Percentiles rank a stretch among this genome's conserved stretches.
Evolutionary conservation across 2,329 filamentous ascomycete species (phyloP).

Genomic region (Zopfia rhizophila): DNA sequence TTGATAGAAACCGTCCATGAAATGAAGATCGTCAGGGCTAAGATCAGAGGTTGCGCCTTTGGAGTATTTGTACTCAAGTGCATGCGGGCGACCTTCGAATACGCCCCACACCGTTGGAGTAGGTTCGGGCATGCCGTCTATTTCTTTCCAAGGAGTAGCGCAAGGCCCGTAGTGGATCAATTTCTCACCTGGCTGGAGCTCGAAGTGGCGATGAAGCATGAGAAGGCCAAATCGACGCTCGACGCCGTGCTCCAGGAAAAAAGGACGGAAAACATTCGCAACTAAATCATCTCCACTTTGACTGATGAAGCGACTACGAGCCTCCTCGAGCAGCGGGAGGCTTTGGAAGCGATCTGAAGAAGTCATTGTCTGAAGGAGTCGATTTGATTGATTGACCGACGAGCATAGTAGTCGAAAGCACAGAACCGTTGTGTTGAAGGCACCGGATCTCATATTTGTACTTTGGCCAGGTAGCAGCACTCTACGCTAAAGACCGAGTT

Average conservation of each 20-base stretch:
- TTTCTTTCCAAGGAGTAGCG: background rate
- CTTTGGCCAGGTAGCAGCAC: too few species aligned
- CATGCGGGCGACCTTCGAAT: background rate
- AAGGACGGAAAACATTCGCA: too few species aligned
- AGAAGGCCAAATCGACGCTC: background rate
- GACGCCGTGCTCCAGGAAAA: slow-evolving; percentile 1
- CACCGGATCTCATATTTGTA: too few species aligned
- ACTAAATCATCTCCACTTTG: slow-evolving; percentile 5
- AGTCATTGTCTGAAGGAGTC: too few species aligned
- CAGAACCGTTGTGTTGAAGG: too few species aligned
- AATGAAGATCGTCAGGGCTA: background rate
- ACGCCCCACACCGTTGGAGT: background rate
- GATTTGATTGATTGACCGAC: too few species aligned
- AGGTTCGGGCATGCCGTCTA: background rate
- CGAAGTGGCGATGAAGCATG: slow-evolving; percentile 3
- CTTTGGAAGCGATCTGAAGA: too few species aligned
- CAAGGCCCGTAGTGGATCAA: background rate
- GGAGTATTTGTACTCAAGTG: slow-evolving; percentile 1
- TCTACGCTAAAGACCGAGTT: too few species aligned
- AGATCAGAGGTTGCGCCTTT: background rate
- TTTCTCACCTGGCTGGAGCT: background rate
- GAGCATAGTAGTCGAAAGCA: too few species aligned
- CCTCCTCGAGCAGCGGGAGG: slow-evolving; percentile 7
- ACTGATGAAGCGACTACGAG: slow-evolving; percentile 2
- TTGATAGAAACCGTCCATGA: background rate